Evolutionary conservation across 1,284 basidiomycete species (phyloP), one percentile per base, ranked within the genome.

Genomic region (Irpex sp.): DNA sequence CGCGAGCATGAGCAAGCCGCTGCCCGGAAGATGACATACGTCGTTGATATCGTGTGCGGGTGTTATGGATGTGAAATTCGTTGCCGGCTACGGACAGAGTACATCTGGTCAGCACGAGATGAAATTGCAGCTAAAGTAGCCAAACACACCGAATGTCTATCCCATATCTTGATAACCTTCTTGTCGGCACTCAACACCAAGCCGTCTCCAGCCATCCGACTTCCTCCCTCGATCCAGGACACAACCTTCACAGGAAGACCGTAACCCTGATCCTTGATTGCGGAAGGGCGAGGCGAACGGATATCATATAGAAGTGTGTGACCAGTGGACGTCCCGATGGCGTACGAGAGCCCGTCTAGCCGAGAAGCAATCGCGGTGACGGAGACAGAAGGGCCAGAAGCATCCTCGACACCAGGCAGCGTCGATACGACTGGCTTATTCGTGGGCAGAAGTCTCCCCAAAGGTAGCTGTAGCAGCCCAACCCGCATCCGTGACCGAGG

Each of bases 141-240:
- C 61, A 47, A 49, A 82, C 91, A 64, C 75, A 95, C 94, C 55
- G 85, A 83, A 73, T 91, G 85, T 65, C 89, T 85, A 74, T 94
- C 92, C 96, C 96, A 98, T 47, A 98, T 91, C 77, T 98, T 98
- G 73, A 98, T 86, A 38, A 98, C 94, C 75, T 97, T 97, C 74
- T 88, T 92, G 76, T 98, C 96, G 0, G 93, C 92, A 75, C 91
- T 94, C 54, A 96, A 80, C 9, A 98, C 85, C 75, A 96, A 85
- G 0, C 93, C 91, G 67, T 96, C 93, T 49, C 94, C 92, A 1
- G 92, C 89, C 79, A 96, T 92, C 56, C 86, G 81, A 60, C 81
- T 84, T 9, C 92, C 90, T 44, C 93, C 94, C 69, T 96, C 92
- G 31, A 98, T 87, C 97, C 97, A 99, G 38, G 83, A 77, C 2